Evolutionary conservation across 805 yeast species (phyloP).

Genomic region (Candida montana): DNA sequence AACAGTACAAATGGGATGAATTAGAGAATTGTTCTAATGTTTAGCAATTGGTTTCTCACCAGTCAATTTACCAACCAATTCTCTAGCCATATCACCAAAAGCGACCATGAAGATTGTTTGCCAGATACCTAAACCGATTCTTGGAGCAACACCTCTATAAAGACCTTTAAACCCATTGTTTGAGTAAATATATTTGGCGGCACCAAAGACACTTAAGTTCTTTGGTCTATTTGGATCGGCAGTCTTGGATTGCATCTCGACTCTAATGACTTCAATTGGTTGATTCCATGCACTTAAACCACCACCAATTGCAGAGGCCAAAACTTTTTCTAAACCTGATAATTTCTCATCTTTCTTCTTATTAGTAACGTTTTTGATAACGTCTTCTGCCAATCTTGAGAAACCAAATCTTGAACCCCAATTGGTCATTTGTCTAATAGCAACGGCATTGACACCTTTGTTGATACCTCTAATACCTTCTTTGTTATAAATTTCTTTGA

Average conservation of each 20-base stretch:
- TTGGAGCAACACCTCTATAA: conserved; percentile 94
- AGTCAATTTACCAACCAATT: conserved; percentile 55
- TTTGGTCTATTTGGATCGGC: conserved; percentile 92
- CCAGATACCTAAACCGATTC: conserved; percentile 96
- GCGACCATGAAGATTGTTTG: conserved; percentile 99
- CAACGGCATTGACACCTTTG: conserved; percentile 97
- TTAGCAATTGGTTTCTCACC: conserved; percentile 50
- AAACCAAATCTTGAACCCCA: conserved; percentile 99
- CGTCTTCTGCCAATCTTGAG: conserved; percentile 85
- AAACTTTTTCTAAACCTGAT: conserved; percentile 72
- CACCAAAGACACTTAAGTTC: conserved; percentile 70
- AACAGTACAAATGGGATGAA: too few species aligned
- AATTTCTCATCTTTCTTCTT: conserved; percentile 60
- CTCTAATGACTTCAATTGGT: conserved; percentile 96
- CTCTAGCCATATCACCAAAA: conserved; percentile 89
- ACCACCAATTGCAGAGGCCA: conserved; percentile 90
- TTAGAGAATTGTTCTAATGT: too few species aligned
- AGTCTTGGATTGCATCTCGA: conserved; percentile 97
- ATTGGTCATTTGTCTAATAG: conserved; percentile 97
- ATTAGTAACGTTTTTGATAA: conserved; percentile 58
- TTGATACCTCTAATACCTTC: conserved; percentile 95
- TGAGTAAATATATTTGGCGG: conserved; percentile 77
- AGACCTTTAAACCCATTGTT: conserved; percentile 85
- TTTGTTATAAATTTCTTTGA: conserved; percentile 71
- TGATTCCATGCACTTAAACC: conserved; percentile 98